Conservation (phyloP, 768 basidiomycete species). For the Termitomyces sp. region DNA sequence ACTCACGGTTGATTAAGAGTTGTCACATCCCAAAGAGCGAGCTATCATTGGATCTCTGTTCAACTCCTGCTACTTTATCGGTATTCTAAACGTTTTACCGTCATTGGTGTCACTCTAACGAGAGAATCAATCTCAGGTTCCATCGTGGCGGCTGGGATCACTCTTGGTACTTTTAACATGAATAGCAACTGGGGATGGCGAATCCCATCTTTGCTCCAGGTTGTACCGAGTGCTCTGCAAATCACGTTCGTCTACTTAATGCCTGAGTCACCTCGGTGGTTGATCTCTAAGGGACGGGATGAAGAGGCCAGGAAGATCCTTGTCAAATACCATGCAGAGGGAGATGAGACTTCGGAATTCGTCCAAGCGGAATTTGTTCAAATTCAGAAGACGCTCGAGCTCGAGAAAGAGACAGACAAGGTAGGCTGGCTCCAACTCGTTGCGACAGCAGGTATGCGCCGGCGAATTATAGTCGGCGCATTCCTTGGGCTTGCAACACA, state of each 20-base stretch:
- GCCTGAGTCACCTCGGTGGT: conserved; percentile 64
- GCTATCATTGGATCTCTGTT: conserved; percentile 58
- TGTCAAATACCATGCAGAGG: conserved; percentile 57
- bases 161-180: conserved; percentile 62
- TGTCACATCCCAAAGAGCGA: conserved; percentile 68
- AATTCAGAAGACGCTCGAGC: conserved; percentile 49
- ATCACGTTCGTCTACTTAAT: conserved; percentile 50
- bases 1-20: conserved; percentile 29
- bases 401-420: conserved; percentile 43
- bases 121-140: conserved; percentile 29
- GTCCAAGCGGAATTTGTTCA: conserved; percentile 54
- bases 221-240: conserved; percentile 48
- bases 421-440: conserved; percentile 43
- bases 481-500: conserved; percentile 55
- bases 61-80: conserved; percentile 60
- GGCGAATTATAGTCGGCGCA: conserved; percentile 40
- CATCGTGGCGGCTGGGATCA: conserved; percentile 54
- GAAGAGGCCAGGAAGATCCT: conserved; percentile 44
- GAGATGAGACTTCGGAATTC: conserved; percentile 46
- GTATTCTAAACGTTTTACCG: conserved; percentile 15
- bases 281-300: conserved; percentile 49
- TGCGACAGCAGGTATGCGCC: conserved; percentile 45
- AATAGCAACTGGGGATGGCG: conserved; percentile 59
- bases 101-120: background rate
- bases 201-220: conserved; percentile 60